Evolutionary conservation across 2,329 filamentous ascomycete species (phyloP).

Genomic region (Byssochlamys sp.): DNA sequence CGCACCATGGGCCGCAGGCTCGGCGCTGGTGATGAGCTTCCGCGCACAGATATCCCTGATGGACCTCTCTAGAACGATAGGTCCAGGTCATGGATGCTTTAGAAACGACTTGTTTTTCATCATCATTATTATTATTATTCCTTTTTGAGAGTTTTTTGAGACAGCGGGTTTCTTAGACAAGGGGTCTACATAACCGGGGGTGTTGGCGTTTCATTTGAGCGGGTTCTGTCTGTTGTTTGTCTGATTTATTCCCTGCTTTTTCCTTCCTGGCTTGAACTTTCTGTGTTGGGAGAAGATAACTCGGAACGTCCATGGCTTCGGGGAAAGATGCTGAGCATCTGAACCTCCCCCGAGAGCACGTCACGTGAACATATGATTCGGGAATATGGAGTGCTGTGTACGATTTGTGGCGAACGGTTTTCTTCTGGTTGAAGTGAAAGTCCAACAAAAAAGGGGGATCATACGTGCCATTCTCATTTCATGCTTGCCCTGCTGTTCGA

Average conservation of each 20-base stretch:
- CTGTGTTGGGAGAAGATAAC: not conserved
- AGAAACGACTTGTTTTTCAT: not conserved
- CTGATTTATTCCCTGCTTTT: not conserved
- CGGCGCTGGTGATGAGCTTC: constrained; percentile 15
- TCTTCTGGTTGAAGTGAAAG: not conserved
- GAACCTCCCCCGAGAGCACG: not conserved
- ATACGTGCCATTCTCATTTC: not conserved
- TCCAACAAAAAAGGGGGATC: not conserved
- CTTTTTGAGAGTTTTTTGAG: not conserved
- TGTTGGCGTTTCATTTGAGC: not conserved
- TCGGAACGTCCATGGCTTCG: not conserved
- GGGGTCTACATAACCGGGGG: not conserved
- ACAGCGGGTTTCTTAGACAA: not conserved
- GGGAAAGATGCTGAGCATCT: not conserved
- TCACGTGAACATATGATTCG: not conserved
- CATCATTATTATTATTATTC: not conserved
- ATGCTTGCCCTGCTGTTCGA: not conserved
- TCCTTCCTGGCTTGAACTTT: not conserved
- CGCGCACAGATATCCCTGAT: constrained; percentile 12
- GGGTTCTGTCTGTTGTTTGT: not conserved
- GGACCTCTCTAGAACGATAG: constrained; percentile 5
- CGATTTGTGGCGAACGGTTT: not conserved
- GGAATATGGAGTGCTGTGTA: not conserved
- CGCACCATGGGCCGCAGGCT: constrained; percentile 38
- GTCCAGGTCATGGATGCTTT: constrained; percentile 2